Base-by-base conservation (phyloP, 2,329 filamentous ascomycete genomes). In the Alternaria panax region DNA sequence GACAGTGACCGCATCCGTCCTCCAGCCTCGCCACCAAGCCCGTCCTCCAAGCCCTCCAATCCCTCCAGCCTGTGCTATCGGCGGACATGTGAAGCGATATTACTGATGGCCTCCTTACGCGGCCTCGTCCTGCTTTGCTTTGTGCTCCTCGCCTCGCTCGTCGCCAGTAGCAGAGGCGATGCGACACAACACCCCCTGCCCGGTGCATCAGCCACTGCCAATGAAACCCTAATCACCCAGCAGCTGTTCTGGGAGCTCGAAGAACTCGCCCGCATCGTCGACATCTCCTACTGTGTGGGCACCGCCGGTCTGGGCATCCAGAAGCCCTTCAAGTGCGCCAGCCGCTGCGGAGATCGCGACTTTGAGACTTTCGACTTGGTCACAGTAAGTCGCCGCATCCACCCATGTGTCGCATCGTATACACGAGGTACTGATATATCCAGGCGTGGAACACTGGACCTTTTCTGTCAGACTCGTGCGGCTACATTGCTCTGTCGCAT, bases 281-380 rank as follows among this genome's bases (percentile, higher is more conserved):
- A 99, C 76, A 95, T 98, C 60, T 84, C 92, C 47, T 98, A 98
- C 80, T 99, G 95, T 78, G 91, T 98, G 59, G 93, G 93, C 62
- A 89, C 86, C 5, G 90, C 91, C 0, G 93, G 93, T 11, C 86
- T 96, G 55, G 95, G 94, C 38, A 89, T 99, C 62, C 84, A 85
- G 50, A 88, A 89, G 66, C 95, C 95, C 0, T 99, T 99, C 77
- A 80, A 85, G 30, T 99, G 95, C 78, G 86, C 89, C 14, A 95
- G 91, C 59, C 90, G 92, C 66, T 99, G 95, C 80, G 82, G 83
- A 36, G 92, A 97, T 53, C 82, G 83, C 42, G 92, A 97, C 57
- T 97, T 98, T 64, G 87, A 91, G 1, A 82, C 84, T 3, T 88
- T 98, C 67, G 89, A 92, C 63, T 85, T 99, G 30, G 83, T 95